Base-by-base conservation (phyloP, 2,329 filamentous ascomycete species). In the Chaetomium sp. region DNA sequence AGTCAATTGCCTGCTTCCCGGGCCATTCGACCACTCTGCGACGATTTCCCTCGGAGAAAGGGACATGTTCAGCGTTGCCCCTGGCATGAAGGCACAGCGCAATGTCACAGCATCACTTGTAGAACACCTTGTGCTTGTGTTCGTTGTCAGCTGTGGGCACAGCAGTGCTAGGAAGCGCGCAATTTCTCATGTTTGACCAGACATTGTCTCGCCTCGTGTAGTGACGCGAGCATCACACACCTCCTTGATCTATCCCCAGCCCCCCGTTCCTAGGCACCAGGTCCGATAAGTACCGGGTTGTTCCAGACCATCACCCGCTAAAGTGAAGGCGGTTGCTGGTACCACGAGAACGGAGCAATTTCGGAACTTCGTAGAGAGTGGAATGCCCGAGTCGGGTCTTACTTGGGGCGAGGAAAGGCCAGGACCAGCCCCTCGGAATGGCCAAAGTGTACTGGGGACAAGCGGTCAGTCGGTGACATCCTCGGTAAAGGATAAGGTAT, bases 361-460 rank as follows among this genome's bases (percentile, higher is more conserved):
- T 54, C 58, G 35, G 50, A 21, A 23, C 27, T 31, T 16, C 6
- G 35, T 19, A 19, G 23, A 21, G 21, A 25, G n/a, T 31, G 12
- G 42, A 25, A 25, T 47, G 33, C 35, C 50, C 49, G 50, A 54
- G 23, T 16, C 23, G 4, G 33, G 47, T 45, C 25, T 31, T 60
- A 38, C 42, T 21, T 50, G 8, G 9, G 27, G 21, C 4, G 23
- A 38, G 19, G 31, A 60, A 33, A 21, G 23, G 45, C 45, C 45
- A 9, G 12, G 25, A 27, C 45, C 47, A 60, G 35, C 47, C 47
- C n/a, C 25, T 38, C 42, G 57, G 57, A 33, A 59, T 35, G 10
- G 35, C n/a, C 10, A 3, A 29, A 47, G 7, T 47, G n/a, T 4
- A 23, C 9, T 47, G 35, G 38, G 16, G 16, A 23, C 13, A 12